A percentile compares a stretch with the other conserved stretches of the same genome.
phyloP scores from a whole-genome alignment of 306 rosid species.

The Cotoneaster glaucophyllus region DNA sequence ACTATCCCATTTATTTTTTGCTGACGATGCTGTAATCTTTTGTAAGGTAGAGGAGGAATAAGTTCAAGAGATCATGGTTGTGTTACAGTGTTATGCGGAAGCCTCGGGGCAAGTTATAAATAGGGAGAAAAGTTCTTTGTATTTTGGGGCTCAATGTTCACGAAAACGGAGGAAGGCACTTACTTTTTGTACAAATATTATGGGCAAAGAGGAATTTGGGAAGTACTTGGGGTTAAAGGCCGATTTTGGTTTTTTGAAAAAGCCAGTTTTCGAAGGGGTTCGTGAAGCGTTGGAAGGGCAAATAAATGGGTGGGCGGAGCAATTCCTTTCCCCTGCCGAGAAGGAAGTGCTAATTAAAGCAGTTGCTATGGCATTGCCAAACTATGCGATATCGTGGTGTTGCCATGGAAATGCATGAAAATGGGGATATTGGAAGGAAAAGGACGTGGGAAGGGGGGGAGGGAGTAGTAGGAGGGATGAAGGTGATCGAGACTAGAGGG shows the following conservation, averaged over 20 bases:
- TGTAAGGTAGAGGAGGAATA: rapidly evolving
- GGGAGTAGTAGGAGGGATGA: too few species aligned
- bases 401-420: too few species aligned
- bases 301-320: not conserved
- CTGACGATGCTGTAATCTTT: too few species aligned
- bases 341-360: not conserved
- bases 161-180: not conserved
- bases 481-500: too few species aligned
- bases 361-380: too few species aligned
- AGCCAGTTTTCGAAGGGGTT: too few species aligned
- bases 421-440: too few species aligned
- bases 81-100: too few species aligned
- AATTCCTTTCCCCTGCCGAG: rapidly evolving
- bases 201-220: not conserved
- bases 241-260: not conserved
- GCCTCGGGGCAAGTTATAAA: not conserved
- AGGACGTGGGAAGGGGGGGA: too few species aligned
- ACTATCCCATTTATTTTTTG: not conserved
- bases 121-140: not conserved
- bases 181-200: too few species aligned
- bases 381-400: too few species aligned
- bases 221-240: not conserved
- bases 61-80: not conserved
- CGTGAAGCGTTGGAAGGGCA: not conserved
- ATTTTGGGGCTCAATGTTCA: not conserved